A percentile compares a stretch with the other conserved stretches of the same genome.
These are phyloP conservation scores for Sporobolomyces roseus DNA, from an alignment of 768 basidiomycete genomes.

Conservation along the genomic window DNA sequence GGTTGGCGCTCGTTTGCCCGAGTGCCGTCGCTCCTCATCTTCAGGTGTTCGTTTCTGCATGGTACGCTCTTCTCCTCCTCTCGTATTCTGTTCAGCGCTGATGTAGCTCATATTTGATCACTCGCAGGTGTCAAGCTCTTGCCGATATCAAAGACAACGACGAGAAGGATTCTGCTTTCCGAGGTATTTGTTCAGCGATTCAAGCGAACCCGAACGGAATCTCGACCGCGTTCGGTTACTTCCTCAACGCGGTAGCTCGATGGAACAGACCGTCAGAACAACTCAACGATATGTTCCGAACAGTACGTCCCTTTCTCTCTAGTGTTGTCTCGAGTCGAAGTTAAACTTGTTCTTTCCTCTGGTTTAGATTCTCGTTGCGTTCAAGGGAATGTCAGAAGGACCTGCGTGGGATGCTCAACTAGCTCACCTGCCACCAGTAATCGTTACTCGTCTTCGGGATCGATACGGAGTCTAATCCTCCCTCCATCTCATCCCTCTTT, in stretches of 20 bases:
- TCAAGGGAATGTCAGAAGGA: conserved; percentile 75
- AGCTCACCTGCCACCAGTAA: conserved; percentile 74
- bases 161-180: conserved; percentile 98
- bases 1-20: conserved; percentile 91
- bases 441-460: conserved; percentile 77
- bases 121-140: conserved; percentile 70
- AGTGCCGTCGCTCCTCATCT: conserved; percentile 68
- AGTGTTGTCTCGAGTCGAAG: no score
- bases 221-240: conserved; percentile 68
- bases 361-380: conserved; percentile 68
- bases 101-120: no score
- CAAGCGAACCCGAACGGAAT: conserved; percentile 83
- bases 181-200: conserved; percentile 92
- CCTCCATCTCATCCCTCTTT: background rate
- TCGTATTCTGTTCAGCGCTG: no score
- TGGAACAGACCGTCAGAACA: conserved; percentile 91
- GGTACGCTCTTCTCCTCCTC: conserved; percentile 52
- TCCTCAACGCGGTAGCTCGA: conserved; percentile 94
- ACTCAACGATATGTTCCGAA: conserved; percentile 88
- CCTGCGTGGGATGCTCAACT: conserved; percentile 81
- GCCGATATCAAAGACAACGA: conserved; percentile 99
- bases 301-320: conserved; percentile 46
- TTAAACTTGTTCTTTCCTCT: background rate
- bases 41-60: conserved; percentile 65
- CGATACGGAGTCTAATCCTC: conserved; percentile 71